These are phyloP conservation scores for Boletus insuetus DNA, from an alignment of 768 basidiomycete species.

Conservation along the genomic window DNA sequence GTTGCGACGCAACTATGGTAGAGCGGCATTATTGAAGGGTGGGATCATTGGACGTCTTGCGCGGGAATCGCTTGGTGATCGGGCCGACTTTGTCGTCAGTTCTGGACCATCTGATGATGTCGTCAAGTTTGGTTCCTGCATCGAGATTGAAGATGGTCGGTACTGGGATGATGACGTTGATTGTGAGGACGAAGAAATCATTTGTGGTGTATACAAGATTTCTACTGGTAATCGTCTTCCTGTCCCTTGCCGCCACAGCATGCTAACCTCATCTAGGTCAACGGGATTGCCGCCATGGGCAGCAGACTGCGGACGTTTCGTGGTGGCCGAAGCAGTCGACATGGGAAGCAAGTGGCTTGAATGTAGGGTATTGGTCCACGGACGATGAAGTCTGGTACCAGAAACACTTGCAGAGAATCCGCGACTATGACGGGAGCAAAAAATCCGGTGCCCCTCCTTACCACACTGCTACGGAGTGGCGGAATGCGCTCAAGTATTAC, in stretches of 20 bases:
- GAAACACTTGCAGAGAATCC: not conserved
- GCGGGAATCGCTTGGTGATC: not conserved
- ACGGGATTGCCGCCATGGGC: accelerated
- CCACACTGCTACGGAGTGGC: too few species aligned
- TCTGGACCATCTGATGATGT: not conserved
- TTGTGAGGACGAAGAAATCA: not conserved
- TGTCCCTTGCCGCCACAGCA: too few species aligned
- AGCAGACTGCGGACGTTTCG: not conserved
- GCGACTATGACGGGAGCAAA: too few species aligned
- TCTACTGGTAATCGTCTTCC: not conserved
- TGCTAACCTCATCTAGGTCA: not conserved
- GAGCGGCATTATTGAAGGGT: not conserved
- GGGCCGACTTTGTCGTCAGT: not conserved
- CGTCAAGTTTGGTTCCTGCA: not conserved
- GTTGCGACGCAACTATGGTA: not conserved
- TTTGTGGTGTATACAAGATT: conserved; percentile 1
- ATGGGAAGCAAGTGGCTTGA: not conserved
- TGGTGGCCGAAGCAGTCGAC: conserved; percentile 7
- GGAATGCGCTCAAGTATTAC: too few species aligned
- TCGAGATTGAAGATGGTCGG: not conserved
- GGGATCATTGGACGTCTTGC: not conserved
- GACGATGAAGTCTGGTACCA: not conserved
- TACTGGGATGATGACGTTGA: conserved; percentile 1
- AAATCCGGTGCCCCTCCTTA: too few species aligned
- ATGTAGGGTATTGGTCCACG: not conserved